phyloP scores from a whole-genome alignment of 1,284 basidiomycete genomes.

The Phlebopus sp. region DNA sequence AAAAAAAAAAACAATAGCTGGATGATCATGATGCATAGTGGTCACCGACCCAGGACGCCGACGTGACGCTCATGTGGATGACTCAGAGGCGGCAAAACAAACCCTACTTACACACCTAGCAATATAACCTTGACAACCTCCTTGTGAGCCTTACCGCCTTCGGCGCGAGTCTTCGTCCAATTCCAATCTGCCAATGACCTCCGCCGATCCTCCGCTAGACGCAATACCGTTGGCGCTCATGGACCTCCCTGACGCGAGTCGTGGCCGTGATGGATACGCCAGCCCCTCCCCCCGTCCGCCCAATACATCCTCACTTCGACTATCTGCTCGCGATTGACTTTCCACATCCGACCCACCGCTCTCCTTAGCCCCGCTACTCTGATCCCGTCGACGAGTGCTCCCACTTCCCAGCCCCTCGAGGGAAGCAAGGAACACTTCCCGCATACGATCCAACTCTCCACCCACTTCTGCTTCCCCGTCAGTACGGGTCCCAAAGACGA shows the following conservation, averaged over 20 bases:
- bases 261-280: conserved; percentile 7
- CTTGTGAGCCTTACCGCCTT: neutral
- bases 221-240: conserved; percentile 18
- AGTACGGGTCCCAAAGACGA: conserved; percentile 45
- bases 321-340: no score
- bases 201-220: conserved; percentile 12
- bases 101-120: no score
- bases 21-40: no score
- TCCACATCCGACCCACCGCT: conserved; percentile 9
- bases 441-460: conserved; percentile 59
- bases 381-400: conserved; percentile 11
- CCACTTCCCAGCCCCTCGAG: conserved; percentile 48
- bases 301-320: no score
- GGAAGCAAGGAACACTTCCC: conserved; percentile 59
- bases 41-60: no score
- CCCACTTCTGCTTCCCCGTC: conserved; percentile 62
- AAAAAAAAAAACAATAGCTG: no score
- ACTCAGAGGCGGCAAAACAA: no score
- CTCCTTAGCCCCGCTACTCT: conserved; percentile 8
- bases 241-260: conserved; percentile 15
- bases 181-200: conserved; percentile 13
- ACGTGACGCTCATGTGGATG: no score
- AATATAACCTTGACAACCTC: no score
- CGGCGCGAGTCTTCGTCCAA: conserved; percentile 12
- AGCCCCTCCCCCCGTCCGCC: no score